phyloP scores from a whole-genome alignment of 352 stramenopile genomes.

The Phytophthora foliorum region DNA sequence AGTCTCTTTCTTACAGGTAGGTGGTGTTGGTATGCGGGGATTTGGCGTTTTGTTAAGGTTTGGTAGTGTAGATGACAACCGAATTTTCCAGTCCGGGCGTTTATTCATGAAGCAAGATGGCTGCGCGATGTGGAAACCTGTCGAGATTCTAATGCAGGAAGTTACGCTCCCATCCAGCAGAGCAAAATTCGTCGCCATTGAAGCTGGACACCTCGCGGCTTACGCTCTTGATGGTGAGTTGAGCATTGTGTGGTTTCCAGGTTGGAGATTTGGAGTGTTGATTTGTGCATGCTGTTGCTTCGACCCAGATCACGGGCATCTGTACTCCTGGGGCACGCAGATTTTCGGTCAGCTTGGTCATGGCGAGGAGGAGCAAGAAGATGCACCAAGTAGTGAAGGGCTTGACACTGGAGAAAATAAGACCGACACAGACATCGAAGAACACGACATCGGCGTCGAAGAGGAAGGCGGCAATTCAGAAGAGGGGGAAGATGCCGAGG shows the following conservation, averaged over 20 bases:
- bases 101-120: conserved; percentile 69
- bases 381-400: not conserved
- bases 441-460: too few species aligned
- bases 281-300: not conserved
- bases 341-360: conserved; percentile 71
- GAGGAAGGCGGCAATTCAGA: conserved; percentile 18
- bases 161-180: conserved; percentile 8
- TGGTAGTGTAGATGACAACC: conserved; percentile 33
- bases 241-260: not conserved
- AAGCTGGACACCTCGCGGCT: conserved; percentile 58
- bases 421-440: conserved; percentile 1
- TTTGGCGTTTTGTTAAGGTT: not conserved
- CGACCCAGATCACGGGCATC: conserved; percentile 42
- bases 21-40: not conserved
- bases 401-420: conserved; percentile 4
- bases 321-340: conserved; percentile 71
- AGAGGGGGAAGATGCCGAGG: conserved; percentile 11
- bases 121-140: conserved; percentile 59
- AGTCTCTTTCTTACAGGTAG: conserved; percentile 73
- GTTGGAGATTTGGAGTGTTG: not conserved
- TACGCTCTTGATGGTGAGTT: conserved; percentile 68
- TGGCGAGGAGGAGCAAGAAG: conserved; percentile 29
- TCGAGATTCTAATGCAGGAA: conserved; percentile 33
- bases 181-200: conserved; percentile 46
- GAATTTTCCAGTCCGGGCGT: conserved; percentile 60